These are phyloP conservation scores for Pichia sp. DNA, from an alignment of 1,139 yeast species.

Conservation along the genomic window DNA sequence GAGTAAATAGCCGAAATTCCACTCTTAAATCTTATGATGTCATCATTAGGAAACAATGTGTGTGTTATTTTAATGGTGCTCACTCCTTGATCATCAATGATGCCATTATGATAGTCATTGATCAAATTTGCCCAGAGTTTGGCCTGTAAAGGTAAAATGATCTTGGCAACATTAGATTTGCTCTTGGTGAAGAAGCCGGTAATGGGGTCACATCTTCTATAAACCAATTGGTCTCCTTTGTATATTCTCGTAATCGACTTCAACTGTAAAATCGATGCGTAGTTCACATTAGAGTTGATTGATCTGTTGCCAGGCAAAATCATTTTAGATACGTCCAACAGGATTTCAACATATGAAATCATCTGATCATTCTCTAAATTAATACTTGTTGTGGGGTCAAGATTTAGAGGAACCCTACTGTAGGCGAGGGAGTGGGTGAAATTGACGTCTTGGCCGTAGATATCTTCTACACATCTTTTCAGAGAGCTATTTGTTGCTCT, in stretches of 20 bases:
- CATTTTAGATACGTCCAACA: conserved; percentile 23
- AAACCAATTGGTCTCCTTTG: conserved; percentile 23
- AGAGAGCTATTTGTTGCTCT: conserved; percentile 17
- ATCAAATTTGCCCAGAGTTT: conserved; percentile 32
- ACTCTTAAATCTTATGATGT: conserved; percentile 19
- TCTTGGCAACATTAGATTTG: conserved; percentile 20
- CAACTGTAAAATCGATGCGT: conserved; percentile 28
- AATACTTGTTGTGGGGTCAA: conserved; percentile 20
- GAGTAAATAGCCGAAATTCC: conserved; percentile 25
- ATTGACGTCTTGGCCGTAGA: conserved; percentile 17
- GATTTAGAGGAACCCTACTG: conserved; percentile 27
- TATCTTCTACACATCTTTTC: conserved; percentile 24
- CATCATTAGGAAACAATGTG: conserved; percentile 30
- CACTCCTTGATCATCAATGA: conserved; percentile 23
- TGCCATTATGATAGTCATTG: conserved; percentile 32
- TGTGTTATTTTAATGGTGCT: conserved; percentile 28
- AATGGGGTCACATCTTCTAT: conserved; percentile 31
- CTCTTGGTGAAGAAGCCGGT: conserved; percentile 27
- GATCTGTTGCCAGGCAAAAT: conserved; percentile 2
- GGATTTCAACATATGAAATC: conserved; percentile 29
- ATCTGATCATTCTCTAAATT: conserved; percentile 30
- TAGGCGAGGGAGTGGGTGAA: conserved; percentile 27
- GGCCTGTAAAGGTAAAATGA: conserved; percentile 32
- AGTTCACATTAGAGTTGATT: conserved; percentile 13
- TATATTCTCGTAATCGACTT: conserved; percentile 29